A percentile compares a stretch with the other conserved stretches of the same genome.
phyloP scores from a whole-genome alignment of 257 asterid genomes.

The Primulina huaijiensis region DNA sequence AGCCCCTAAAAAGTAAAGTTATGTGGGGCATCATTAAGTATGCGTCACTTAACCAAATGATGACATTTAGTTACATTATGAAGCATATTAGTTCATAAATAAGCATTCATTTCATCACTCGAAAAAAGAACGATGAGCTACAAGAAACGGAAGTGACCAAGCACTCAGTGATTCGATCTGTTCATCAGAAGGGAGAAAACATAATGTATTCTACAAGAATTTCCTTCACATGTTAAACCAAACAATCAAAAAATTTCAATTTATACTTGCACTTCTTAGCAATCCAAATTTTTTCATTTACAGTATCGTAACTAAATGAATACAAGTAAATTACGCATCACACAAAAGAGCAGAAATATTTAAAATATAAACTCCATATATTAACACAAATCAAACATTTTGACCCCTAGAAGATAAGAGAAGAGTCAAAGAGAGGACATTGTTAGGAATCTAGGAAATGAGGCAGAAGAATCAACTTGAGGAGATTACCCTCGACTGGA shows the following conservation, averaged over 20 bases:
- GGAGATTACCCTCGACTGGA: constrained; percentile 77
- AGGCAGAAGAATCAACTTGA: constrained; percentile 9
- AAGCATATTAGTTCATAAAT: constrained; percentile 5
- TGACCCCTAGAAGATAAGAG: constrained; percentile 12
- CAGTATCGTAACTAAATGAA: neutral
- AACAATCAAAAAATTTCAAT: no score
- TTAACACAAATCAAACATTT: neutral
- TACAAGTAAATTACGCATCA: constrained; percentile 4
- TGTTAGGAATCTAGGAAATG: neutral
- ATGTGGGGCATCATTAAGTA: constrained; percentile 19
- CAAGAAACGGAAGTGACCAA: no score
- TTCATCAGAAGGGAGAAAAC: no score
- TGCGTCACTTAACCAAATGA: constrained; percentile 17
- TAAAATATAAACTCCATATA: constrained; percentile 4
- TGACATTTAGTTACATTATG: constrained; percentile 5
- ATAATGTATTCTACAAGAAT: no score
- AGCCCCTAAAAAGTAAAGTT: constrained; percentile 58
- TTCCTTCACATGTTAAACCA: no score
- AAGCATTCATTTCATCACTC: no score
- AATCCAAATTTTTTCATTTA: no score
- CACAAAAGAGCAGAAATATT: neutral
- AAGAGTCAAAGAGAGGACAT: neutral
- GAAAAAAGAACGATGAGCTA: no score
- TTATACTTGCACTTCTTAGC: no score
- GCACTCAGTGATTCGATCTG: no score